Evolutionary conservation across 1,284 basidiomycete genomes (phyloP).

Genomic region (Uromyces viciae-fabae): DNA sequence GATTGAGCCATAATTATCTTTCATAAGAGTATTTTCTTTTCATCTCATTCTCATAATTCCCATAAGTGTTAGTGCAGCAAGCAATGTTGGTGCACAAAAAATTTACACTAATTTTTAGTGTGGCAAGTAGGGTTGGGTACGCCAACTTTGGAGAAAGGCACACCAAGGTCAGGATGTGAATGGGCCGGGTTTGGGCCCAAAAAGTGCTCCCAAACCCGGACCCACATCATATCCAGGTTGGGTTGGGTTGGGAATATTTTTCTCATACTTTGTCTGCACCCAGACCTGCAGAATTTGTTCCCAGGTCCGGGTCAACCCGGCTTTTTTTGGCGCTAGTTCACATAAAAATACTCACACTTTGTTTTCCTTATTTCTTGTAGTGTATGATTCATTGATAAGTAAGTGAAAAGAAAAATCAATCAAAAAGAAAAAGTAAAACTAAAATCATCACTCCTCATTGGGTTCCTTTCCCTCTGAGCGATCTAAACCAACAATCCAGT

Average conservation of each 20-base stretch:
- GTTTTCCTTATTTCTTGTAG: not conserved
- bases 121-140: too few species aligned
- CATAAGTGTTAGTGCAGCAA: too few species aligned
- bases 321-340: not conserved
- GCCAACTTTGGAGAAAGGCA: too few species aligned
- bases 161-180: not conserved
- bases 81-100: too few species aligned
- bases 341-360: not conserved
- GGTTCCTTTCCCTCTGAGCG: not conserved
- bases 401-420: not conserved
- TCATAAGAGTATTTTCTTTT: too few species aligned
- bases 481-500: not conserved
- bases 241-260: not conserved
- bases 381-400: too few species aligned
- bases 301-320: not conserved
- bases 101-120: too few species aligned
- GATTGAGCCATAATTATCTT: too few species aligned
- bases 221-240: not conserved
- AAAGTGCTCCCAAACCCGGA: not conserved
- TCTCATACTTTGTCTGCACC: too few species aligned
- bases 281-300: too few species aligned
- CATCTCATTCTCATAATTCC: too few species aligned
- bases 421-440: not conserved
- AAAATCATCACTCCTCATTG: not conserved
- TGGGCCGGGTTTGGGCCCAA: not conserved